phyloP scores from a whole-genome alignment of 495 filamentous ascomycete species.

The Trypethelium eluteriae region DNA sequence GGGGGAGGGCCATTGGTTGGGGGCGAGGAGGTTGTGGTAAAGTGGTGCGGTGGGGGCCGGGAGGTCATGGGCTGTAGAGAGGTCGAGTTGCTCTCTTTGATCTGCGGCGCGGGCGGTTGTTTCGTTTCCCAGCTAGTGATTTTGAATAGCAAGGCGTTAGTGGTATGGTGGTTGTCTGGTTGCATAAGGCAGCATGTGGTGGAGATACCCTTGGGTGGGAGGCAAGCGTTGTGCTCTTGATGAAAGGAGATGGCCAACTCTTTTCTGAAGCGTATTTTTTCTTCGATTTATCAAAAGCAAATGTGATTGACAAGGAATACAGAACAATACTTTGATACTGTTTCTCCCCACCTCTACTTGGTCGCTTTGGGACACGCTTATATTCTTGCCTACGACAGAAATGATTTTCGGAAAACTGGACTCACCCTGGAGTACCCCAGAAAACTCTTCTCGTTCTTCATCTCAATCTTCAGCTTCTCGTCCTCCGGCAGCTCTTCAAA shows the following conservation, averaged over 20 bases:
- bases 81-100: constrained; percentile 85
- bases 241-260: background rate
- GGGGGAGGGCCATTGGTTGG: constrained; percentile 83
- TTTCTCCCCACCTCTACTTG: background rate
- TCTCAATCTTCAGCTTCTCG: constrained; percentile 77
- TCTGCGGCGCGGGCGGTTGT: constrained; percentile 42
- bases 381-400: background rate
- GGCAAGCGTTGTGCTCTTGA: constrained; percentile 7
- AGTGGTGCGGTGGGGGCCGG: constrained; percentile 56
- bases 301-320: background rate
- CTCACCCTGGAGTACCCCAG: constrained; percentile 37
- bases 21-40: constrained; percentile 73
- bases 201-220: constrained; percentile 19
- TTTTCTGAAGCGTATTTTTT: background rate
- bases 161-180: background rate
- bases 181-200: background rate
- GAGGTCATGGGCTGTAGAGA: constrained; percentile 65
- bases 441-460: constrained; percentile 61
- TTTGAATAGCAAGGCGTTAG: background rate
- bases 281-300: background rate
- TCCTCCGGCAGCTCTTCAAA: constrained; percentile 69
- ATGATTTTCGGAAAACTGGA: background rate
- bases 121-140: constrained; percentile 36
- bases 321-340: background rate
- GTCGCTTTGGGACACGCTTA: background rate